Conservation (phyloP, 148 eudicot species). For the Silene conica region DNA sequence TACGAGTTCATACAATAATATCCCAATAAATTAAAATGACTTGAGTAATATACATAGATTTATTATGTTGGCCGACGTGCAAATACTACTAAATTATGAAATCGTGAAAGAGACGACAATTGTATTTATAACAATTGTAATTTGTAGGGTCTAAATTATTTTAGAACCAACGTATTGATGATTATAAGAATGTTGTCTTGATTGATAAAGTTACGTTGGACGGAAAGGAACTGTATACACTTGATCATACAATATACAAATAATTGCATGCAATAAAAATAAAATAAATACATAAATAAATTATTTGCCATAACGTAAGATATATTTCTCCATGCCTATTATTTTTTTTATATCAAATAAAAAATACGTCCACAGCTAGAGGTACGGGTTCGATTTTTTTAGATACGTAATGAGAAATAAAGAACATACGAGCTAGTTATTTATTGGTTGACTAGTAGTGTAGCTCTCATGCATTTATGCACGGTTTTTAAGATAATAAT, state of each 20-base stretch:
- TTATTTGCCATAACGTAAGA: no score
- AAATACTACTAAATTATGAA: neutral
- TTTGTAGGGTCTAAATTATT: conserved; percentile 11
- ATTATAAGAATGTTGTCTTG: neutral
- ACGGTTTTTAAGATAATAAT: no score
- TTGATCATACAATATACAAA: neutral
- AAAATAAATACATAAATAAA: no score
- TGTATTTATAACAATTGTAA: neutral
- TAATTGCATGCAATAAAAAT: neutral
- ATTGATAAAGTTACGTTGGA: neutral
- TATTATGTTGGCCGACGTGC: neutral
- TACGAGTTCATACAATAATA: no score
- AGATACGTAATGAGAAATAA: no score
- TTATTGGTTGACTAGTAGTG: no score
- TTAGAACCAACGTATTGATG: neutral
- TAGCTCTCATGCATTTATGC: no score
- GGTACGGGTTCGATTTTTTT: no score
- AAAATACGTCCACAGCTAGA: no score
- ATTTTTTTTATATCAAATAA: no score
- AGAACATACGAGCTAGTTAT: no score
- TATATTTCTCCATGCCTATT: neutral
- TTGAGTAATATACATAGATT: no score
- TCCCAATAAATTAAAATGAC: neutral
- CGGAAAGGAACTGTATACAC: neutral
- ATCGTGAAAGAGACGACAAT: neutral